Percentiles rank a stretch among this genome's conserved stretches.
phyloP scores from a whole-genome alignment of 2,329 filamentous ascomycete genomes.

The Epichloe uncinata region DNA sequence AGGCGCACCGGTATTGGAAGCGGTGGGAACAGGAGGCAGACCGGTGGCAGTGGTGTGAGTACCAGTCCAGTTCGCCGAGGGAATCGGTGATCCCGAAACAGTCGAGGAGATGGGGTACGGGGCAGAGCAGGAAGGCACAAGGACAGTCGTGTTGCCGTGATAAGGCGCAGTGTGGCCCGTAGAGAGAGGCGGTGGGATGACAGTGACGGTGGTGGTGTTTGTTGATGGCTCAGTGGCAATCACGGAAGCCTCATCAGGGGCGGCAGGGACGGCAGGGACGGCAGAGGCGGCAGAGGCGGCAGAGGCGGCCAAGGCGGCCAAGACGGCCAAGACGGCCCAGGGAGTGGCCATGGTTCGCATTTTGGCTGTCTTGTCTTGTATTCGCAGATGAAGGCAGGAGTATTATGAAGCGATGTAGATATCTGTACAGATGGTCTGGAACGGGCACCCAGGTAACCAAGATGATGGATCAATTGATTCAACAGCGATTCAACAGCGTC shows the following conservation, averaged over 20 bases:
- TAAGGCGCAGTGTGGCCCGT: background rate
- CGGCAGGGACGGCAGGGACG: constrained; percentile 1
- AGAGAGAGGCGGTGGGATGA: background rate
- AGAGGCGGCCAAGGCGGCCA: too few relatives aligned
- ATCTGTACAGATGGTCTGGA: background rate
- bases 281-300: too few relatives aligned
- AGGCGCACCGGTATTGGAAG: background rate
- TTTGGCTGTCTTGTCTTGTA: constrained; percentile 2
- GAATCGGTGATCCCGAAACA: background rate
- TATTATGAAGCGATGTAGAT: background rate
- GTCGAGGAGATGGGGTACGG: background rate
- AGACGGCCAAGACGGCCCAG: constrained; percentile 4
- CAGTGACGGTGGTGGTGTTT: background rate
- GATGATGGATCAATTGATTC: background rate
- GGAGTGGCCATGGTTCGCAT: constrained; percentile 10
- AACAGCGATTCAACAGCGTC: background rate
- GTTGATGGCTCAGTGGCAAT: background rate
- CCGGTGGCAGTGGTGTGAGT: constrained; percentile 1
- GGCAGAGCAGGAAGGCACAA: background rate
- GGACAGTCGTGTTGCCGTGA: background rate
- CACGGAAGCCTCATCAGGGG: background rate
- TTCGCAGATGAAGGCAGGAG: background rate
- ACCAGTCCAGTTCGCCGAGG: constrained; percentile 1
- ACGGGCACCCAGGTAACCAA: background rate
- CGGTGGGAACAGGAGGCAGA: background rate